Percentiles rank a stretch among this genome's conserved stretches.
Conservation (phyloP, 1,284 basidiomycete genomes). For the Ganoderma boninense region DNA sequence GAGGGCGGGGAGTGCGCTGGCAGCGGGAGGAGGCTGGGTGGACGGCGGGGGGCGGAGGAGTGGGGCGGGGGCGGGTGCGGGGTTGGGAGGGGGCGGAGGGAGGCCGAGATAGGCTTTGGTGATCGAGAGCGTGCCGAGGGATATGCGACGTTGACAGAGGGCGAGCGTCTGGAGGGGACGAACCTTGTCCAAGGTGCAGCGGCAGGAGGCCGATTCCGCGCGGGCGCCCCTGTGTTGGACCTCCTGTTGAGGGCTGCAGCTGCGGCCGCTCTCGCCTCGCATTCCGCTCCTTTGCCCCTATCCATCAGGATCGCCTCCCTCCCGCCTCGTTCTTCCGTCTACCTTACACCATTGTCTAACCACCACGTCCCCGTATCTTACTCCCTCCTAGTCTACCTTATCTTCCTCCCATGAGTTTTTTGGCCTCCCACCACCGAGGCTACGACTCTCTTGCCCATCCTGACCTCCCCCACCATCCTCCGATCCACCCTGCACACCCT, state of each 20-base stretch:
- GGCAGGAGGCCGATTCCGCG: constrained; percentile 28
- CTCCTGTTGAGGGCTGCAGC: constrained; percentile 33
- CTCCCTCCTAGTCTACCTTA: constrained; percentile 35
- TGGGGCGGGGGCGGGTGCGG: background rate
- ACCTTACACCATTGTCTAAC: constrained; percentile 37
- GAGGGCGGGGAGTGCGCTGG: constrained; percentile 3
- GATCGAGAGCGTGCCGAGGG: constrained; percentile 36
- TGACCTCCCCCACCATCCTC: constrained; percentile 37
- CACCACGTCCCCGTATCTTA: constrained; percentile 30
- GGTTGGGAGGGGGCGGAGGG: constrained; percentile 2
- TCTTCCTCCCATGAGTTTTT: constrained; percentile 51
- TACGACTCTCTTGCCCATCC: constrained; percentile 45
- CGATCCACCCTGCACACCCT: constrained; percentile 25
- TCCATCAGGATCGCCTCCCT: constrained; percentile 34
- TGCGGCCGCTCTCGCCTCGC: constrained; percentile 28
- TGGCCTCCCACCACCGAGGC: constrained; percentile 49
- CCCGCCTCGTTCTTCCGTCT: constrained; percentile 31
- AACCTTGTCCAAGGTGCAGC: constrained; percentile 31
- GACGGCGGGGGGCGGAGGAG: background rate
- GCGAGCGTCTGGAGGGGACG: constrained; percentile 27
- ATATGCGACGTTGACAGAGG: constrained; percentile 34
- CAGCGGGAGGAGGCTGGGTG: constrained; percentile 24
- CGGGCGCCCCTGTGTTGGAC: constrained; percentile 39
- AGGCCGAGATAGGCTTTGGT: constrained; percentile 37
- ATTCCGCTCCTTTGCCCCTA: constrained; percentile 34